Conservation (phyloP, 2,329 filamentous ascomycete genomes). For the Zalaria sp. region DNA sequence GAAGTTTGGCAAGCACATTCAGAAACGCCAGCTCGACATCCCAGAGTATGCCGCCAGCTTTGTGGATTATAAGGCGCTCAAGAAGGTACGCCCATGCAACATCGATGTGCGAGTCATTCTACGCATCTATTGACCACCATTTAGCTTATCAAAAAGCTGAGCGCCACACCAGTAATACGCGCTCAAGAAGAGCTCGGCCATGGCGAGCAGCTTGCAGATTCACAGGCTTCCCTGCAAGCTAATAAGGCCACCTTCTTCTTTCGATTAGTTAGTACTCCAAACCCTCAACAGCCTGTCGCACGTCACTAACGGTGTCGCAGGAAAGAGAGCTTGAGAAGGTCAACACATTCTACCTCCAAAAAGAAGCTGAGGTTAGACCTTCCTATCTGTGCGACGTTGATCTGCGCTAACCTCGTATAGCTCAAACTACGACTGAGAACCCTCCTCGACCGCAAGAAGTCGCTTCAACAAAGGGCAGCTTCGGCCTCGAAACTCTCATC, state of each 20-base stretch:
- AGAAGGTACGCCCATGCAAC: slow-evolving; percentile 55
- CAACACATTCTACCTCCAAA: slow-evolving; percentile 94
- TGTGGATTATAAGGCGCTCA: slow-evolving; percentile 97
- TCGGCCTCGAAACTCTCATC: slow-evolving; percentile 75
- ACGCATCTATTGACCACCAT: no score
- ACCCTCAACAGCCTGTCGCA: no score
- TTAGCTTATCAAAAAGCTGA: slow-evolving; percentile 96
- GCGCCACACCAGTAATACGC: slow-evolving; percentile 71
- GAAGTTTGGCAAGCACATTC: slow-evolving; percentile 99
- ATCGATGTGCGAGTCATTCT: no score
- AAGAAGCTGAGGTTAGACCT: slow-evolving; percentile 76
- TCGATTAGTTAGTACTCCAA: slow-evolving; percentile 53
- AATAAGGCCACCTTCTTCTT: slow-evolving; percentile 99
- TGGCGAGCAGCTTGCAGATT: slow-evolving; percentile 42
- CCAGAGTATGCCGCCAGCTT: slow-evolving; percentile 99
- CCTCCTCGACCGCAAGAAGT: slow-evolving; percentile 85
- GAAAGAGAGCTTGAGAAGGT: slow-evolving; percentile 97
- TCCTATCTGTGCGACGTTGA: neutral
- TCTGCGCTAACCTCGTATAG: slow-evolving; percentile 30
- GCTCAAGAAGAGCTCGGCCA: slow-evolving; percentile 39
- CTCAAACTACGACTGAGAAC: slow-evolving; percentile 88
- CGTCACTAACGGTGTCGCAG: slow-evolving; percentile 30
- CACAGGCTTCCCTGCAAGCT: slow-evolving; percentile 81
- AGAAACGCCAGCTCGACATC: slow-evolving; percentile 96
- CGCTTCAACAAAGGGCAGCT: slow-evolving; percentile 60